Evolutionary conservation across 2,329 filamentous ascomycete genomes (phyloP).

Genomic region (Pseudogymnoascus sp.): DNA sequence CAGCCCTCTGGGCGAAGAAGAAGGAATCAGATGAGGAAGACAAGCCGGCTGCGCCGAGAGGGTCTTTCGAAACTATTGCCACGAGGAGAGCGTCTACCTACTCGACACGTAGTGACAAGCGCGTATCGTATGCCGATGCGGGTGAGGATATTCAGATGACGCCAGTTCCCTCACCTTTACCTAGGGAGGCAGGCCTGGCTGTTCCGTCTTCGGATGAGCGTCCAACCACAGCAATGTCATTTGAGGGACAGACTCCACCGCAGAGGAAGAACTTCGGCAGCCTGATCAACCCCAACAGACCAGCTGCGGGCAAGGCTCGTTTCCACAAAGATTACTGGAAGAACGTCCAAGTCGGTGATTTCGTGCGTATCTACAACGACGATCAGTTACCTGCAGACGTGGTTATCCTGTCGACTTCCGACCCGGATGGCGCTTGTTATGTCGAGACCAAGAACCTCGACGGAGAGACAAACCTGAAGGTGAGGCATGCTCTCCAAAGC

Average conservation of each 20-base stretch:
- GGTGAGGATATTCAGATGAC: constrained; percentile 88
- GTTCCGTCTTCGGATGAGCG: not conserved
- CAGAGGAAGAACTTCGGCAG: not conserved
- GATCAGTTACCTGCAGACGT: constrained; percentile 93
- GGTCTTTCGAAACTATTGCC: constrained; percentile 57
- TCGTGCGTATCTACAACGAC: constrained; percentile 91
- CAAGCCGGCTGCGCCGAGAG: constrained; percentile 24
- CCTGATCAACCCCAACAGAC: constrained; percentile 66
- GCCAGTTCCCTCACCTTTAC: constrained; percentile 79
- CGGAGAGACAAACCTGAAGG: constrained; percentile 95
- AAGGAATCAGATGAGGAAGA: constrained; percentile 25
- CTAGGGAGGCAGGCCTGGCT: constrained; percentile 34
- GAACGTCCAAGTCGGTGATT: constrained; percentile 89
- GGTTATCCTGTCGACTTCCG: constrained; percentile 86
- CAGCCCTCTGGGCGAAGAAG: constrained; percentile 45
- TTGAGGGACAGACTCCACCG: not conserved
- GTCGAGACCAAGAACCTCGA: constrained; percentile 98
- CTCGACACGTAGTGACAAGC: constrained; percentile 16
- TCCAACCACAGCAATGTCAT: not conserved
- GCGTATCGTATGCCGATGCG: constrained; percentile 48
- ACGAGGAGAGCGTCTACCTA: constrained; percentile 41
- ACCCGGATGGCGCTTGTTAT: constrained; percentile 90
- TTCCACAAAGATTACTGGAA: constrained; percentile 97
- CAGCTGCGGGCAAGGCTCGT: constrained; percentile 62
- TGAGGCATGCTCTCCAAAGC: constrained; percentile 82